Percentiles rank a stretch among this genome's conserved stretches.
phyloP scores from a whole-genome alignment of 495 filamentous ascomycete genomes.

The Jackrogersella multiformis region DNA sequence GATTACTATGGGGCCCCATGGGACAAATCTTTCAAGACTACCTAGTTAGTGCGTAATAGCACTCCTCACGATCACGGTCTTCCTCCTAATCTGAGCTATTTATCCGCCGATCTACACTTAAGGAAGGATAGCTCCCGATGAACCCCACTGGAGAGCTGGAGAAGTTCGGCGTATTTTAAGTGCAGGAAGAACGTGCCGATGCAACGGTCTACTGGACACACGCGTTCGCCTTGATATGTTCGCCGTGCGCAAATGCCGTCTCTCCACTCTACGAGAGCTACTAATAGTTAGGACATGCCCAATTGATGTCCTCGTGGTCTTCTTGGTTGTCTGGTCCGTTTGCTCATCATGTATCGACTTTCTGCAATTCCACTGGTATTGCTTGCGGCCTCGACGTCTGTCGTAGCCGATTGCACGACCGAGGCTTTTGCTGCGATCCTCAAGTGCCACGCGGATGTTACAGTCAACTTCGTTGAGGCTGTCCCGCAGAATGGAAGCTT shows the following conservation, averaged over 20 bases:
- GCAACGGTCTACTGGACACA: slow-evolving; percentile 9
- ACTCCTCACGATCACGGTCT: slow-evolving; percentile 1
- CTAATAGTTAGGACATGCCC: neutral
- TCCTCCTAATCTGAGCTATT: slow-evolving; percentile 5
- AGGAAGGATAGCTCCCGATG: slow-evolving; percentile 6
- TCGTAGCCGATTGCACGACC: slow-evolving; percentile 26
- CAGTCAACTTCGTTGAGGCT: slow-evolving; percentile 40
- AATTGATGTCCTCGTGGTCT: neutral
- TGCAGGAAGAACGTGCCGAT: slow-evolving; percentile 18
- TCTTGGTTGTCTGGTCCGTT: neutral
- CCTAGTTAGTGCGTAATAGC: neutral
- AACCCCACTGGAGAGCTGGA: slow-evolving; percentile 5
- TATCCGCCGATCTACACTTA: slow-evolving; percentile 25
- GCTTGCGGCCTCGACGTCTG: slow-evolving; percentile 19
- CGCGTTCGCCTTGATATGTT: neutral
- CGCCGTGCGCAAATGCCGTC: neutral
- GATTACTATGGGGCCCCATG: neutral
- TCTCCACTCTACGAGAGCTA: neutral
- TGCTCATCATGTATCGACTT: slow-evolving; percentile 19
- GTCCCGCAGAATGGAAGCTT: slow-evolving; percentile 46
- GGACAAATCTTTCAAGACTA: neutral
- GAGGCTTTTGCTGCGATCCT: slow-evolving; percentile 40
- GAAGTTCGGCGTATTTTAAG: neutral
- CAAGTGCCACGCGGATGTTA: slow-evolving; percentile 23
- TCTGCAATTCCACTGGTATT: slow-evolving; percentile 10